A percentile compares a stretch with the other conserved stretches of the same genome.
Conservation (phyloP, 805 yeast genomes). For the Hanseniaspora vineae region DNA sequence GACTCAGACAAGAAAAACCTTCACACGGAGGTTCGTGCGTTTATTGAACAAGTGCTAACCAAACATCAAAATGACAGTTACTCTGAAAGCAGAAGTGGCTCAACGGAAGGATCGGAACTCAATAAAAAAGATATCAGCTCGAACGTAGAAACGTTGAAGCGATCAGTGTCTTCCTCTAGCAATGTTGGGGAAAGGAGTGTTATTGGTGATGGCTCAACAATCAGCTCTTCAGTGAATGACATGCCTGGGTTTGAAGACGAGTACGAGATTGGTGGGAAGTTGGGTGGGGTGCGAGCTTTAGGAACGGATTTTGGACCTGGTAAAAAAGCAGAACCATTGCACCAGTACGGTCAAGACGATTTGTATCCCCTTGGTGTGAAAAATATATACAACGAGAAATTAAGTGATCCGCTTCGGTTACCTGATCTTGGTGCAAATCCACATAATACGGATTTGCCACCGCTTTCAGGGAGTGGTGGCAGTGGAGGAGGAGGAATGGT, state of each 20-base stretch:
- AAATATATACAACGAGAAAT: conserved; percentile 3
- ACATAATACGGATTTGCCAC: neutral
- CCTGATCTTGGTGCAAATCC: conserved; percentile 2
- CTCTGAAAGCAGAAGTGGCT: neutral
- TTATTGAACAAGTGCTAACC: neutral
- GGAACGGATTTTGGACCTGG: neutral
- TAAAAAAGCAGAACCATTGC: neutral
- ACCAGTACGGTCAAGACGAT: conserved; percentile 21
- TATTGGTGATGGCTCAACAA: too few species aligned
- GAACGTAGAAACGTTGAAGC: neutral
- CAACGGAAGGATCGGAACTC: neutral
- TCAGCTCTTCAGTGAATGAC: neutral
- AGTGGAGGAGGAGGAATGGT: conserved; percentile 19
- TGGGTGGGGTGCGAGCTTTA: conserved; percentile 1
- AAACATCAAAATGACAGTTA: neutral
- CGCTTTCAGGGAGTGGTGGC: neutral
- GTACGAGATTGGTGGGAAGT: conserved; percentile 14
- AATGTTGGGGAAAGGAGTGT: neutral
- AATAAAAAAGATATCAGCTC: neutral
- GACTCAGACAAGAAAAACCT: neutral
- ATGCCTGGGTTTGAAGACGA: conserved; percentile 26
- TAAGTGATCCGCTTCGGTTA: conserved; percentile 10
- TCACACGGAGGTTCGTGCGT: neutral
- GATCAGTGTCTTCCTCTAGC: neutral
- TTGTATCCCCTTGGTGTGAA: conserved; percentile 23